Evolutionary conservation across 2,329 filamentous ascomycete species (phyloP).

Genomic region (Hypoxylon sp.): DNA sequence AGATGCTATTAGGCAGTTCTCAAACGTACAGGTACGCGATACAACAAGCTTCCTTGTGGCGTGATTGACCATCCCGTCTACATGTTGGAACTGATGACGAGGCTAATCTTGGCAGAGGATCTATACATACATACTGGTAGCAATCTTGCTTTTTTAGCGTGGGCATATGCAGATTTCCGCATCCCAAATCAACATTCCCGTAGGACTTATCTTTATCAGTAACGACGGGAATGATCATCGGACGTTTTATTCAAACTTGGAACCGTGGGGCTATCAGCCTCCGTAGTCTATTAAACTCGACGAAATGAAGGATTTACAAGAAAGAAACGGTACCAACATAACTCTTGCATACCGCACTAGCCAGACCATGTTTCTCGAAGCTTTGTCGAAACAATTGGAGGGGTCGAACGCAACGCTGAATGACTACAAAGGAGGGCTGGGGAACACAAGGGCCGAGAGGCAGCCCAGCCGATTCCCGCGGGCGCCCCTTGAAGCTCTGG

Average conservation of each 20-base stretch:
- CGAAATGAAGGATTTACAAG: conserved; percentile 42
- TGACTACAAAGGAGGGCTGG: conserved; percentile 24
- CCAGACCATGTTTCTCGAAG: conserved; percentile 38
- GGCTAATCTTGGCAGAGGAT: conserved; percentile 12
- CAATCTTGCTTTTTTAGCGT: background rate
- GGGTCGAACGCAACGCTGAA: conserved; percentile 31
- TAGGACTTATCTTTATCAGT: conserved; percentile 30
- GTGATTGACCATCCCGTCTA: background rate
- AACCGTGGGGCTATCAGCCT: conserved; percentile 45
- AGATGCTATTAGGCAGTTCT: conserved; percentile 10
- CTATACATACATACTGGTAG: background rate
- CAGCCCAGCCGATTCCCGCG: conserved; percentile 23
- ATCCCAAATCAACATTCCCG: conserved; percentile 6
- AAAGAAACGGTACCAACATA: conserved; percentile 32
- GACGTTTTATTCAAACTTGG: conserved; percentile 18
- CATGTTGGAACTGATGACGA: conserved; percentile 3
- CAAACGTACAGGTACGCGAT: background rate
- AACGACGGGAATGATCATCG: conserved; percentile 13
- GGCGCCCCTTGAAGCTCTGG: conserved; percentile 17
- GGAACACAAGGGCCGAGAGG: conserved; percentile 25
- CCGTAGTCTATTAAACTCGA: conserved; percentile 47
- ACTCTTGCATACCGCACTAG: conserved; percentile 1
- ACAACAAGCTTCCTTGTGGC: background rate
- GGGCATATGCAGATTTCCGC: background rate
- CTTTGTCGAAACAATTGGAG: conserved; percentile 37